Evolutionary conservation across 2,329 filamentous ascomycete species (phyloP).

Genomic region (Paramyrothecium roridum): DNA sequence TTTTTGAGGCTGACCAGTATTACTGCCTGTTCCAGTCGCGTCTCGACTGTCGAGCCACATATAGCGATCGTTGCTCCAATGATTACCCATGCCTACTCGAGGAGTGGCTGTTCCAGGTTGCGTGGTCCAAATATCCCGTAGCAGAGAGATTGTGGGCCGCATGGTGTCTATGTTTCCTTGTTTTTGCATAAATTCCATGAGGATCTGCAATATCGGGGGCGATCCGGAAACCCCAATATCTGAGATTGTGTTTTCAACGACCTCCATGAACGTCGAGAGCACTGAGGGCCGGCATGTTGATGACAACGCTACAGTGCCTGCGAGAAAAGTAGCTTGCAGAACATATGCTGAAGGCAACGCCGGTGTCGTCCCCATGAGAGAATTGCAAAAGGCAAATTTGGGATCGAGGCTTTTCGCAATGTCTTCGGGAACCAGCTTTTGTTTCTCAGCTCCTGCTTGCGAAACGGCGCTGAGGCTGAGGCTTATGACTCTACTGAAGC

Average conservation of each 20-base stretch:
- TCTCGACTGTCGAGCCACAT: too few species aligned
- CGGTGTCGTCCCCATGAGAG: constrained; percentile 30
- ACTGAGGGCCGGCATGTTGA: constrained; percentile 29
- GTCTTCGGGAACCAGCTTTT: constrained; percentile 17
- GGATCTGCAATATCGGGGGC: constrained; percentile 27
- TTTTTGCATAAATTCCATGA: constrained; percentile 31
- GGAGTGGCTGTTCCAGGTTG: not conserved
- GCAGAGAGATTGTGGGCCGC: constrained; percentile 15
- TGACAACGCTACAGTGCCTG: constrained; percentile 28
- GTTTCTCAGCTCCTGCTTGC: constrained; percentile 9
- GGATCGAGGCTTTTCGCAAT: constrained; percentile 28
- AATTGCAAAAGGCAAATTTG: constrained; percentile 35
- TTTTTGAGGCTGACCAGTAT: not conserved
- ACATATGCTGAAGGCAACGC: constrained; percentile 30
- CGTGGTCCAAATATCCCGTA: constrained; percentile 20
- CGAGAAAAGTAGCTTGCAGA: constrained; percentile 33
- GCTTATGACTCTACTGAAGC: constrained; percentile 32
- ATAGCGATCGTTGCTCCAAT: too few species aligned
- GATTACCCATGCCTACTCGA: too few species aligned
- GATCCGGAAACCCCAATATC: constrained; percentile 29
- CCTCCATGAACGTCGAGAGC: constrained; percentile 31
- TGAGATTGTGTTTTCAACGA: constrained; percentile 26
- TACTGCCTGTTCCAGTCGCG: too few species aligned
- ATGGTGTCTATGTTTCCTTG: not conserved
- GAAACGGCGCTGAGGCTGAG: constrained; percentile 15